Base-by-base conservation (phyloP, 148 eudicot genomes). In the Cornus kousa region DNA sequence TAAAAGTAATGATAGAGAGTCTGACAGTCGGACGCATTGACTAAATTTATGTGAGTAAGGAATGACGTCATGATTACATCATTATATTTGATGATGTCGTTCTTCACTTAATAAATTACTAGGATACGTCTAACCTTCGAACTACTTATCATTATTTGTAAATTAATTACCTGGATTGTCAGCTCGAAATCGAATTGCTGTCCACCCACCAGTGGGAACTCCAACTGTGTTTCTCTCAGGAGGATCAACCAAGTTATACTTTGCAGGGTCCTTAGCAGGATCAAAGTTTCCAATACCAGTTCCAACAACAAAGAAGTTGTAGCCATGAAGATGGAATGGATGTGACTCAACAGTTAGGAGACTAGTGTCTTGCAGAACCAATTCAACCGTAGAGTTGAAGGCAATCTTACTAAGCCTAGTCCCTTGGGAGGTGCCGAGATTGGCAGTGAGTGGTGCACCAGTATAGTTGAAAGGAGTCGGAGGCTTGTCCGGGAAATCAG, bases 201-300 rank as follows among this genome's bases (percentile, higher is more conserved):
- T 86, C 93, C 93, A 90, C 10, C 93, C 93, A 50, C 89, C 90
- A 0, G 89, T 86, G 7, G 90, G 93, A 67, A 90, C 93, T 28
- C 88, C 89, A n/a, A 90, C 87, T 0, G 90, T 90, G 22, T 90
- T 87, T 53, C 90, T 87, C 77, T 87, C 90, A 28, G 88, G 86
- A 3, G 93, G 93, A 77, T 90, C 92, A 57, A 87, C 81, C 85
- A 90, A 80, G 77, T 90, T 90, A 72, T 69, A 90, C 39, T 83
- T 87, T 14, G 87, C 80, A 12, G 90, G 87, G 35, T 90, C 90
- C 62, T 79, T 86, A 13, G 60, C 70, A 1, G 90, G 82, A 69
- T 87, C 74, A 76, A 82, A 90, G 80, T 87, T 90, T 64, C 92
- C 92, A 11, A 87, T 20, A 13, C 92, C 92, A 11, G 86, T 84